These are phyloP conservation scores for Claviceps maximensis DNA, from an alignment of 2,329 filamentous ascomycete species.

Conservation along the genomic window DNA sequence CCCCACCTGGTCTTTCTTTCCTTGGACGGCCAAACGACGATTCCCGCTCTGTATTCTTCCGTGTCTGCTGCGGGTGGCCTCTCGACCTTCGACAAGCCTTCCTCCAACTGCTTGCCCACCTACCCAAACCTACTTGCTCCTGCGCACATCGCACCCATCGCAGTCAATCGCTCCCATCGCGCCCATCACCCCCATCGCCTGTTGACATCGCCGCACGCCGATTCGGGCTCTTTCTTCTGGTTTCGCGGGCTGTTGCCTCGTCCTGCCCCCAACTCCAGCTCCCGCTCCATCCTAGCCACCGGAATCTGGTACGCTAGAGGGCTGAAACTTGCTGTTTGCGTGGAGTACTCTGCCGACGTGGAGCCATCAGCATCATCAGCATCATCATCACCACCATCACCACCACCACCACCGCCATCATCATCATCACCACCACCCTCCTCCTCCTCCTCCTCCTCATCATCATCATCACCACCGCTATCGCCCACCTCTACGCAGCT, in stretches of 20 bases:
- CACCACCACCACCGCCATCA: not conserved
- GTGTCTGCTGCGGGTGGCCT: too few species aligned
- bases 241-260: not conserved
- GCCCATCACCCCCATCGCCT: not conserved
- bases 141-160: not conserved
- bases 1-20: not conserved
- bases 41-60: too few species aligned
- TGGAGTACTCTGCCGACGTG: conserved; percentile 1
- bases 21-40: not conserved
- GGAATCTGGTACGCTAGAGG: conserved; percentile 2
- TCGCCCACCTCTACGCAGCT: not conserved
- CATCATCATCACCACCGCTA: not conserved
- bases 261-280: not conserved
- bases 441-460: not conserved
- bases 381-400: not conserved
- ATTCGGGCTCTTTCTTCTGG: not conserved
- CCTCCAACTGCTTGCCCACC: conserved; percentile 3
- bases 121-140: too few species aligned
- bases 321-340: not conserved
- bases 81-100: conserved; percentile 7
- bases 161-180: too few species aligned
- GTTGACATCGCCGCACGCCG: not conserved
- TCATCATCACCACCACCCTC: not conserved
- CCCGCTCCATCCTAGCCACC: not conserved
- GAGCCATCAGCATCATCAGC: conserved; percentile 1